Percentiles rank a stretch among this genome's conserved stretches.
phyloP scores from a whole-genome alignment of 805 yeast species.

The Cyberlindnera xylosilytica region DNA sequence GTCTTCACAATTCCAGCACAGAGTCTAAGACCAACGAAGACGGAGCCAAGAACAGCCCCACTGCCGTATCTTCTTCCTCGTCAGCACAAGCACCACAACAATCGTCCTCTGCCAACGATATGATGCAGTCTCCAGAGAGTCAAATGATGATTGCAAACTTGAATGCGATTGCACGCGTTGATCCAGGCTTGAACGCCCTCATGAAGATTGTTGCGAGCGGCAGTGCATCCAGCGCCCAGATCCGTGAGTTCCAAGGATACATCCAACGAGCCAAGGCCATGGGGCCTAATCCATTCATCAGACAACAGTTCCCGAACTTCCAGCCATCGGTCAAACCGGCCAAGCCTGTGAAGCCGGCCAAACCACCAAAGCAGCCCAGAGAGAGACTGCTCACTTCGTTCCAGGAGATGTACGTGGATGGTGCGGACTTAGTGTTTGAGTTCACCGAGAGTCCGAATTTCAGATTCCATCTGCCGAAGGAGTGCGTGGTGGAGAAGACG shows the following conservation, averaged over 20 bases:
- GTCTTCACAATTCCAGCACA: slow-evolving; percentile 6
- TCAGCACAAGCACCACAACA: slow-evolving; percentile 7
- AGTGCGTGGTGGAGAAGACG: slow-evolving; percentile 65
- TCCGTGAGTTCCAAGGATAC: slow-evolving; percentile 74
- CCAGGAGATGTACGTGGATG: slow-evolving; percentile 65
- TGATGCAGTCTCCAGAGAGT: slow-evolving; percentile 58
- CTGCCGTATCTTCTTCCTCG: not conserved
- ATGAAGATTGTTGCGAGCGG: slow-evolving; percentile 90
- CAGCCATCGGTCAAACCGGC: slow-evolving; percentile 12
- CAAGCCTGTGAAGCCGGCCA: slow-evolving; percentile 17
- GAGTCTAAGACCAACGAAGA: not conserved
- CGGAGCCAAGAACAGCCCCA: not conserved
- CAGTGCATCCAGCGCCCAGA: slow-evolving; percentile 66
- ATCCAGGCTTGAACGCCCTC: slow-evolving; percentile 59
- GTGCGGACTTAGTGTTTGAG: slow-evolving; percentile 80
- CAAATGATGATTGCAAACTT: slow-evolving; percentile 82
- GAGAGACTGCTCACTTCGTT: slow-evolving; percentile 70
- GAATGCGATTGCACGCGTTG: slow-evolving; percentile 76
- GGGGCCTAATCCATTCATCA: slow-evolving; percentile 51
- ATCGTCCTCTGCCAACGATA: slow-evolving; percentile 33
- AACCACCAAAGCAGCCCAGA: slow-evolving; percentile 28
- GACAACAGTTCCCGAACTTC: slow-evolving; percentile 27
- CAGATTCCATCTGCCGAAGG: slow-evolving; percentile 72
- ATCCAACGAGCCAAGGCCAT: slow-evolving; percentile 74
- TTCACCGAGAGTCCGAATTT: slow-evolving; percentile 75